These are phyloP conservation scores for Cladophialophora psammophila DNA, from an alignment of 2,329 filamentous ascomycete species.

Conservation along the genomic window DNA sequence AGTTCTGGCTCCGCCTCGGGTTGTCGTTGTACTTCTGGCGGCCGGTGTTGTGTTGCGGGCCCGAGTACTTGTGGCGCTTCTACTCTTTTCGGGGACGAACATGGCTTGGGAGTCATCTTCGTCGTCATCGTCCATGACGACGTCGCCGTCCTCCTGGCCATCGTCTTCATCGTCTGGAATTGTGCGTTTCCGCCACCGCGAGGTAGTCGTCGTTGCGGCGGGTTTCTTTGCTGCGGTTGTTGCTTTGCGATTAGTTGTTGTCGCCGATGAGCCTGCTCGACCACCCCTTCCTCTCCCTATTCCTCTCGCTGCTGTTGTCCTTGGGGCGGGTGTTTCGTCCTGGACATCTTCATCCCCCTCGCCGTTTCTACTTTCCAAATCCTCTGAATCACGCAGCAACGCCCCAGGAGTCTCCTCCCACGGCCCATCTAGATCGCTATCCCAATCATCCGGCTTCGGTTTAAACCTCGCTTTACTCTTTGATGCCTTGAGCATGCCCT, in stretches of 20 bases:
- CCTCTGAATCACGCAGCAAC: conserved; percentile 60
- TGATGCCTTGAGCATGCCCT: conserved; percentile 65
- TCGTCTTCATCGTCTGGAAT: conserved; percentile 46
- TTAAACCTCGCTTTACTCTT: conserved; percentile 67
- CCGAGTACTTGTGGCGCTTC: conserved; percentile 25
- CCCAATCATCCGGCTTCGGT: conserved; percentile 81
- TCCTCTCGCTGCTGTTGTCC: conserved; percentile 56
- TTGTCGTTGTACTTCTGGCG: conserved; percentile 8
- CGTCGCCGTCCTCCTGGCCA: conserved; percentile 47
- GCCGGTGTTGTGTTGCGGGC: conserved; percentile 11
- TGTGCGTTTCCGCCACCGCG: conserved; percentile 43
- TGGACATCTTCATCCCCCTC: conserved; percentile 56
- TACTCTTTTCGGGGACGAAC: conserved; percentile 38
- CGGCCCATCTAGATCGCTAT: conserved; percentile 84
- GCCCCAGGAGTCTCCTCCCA: conserved; percentile 84
- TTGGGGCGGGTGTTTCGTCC: conserved; percentile 52
- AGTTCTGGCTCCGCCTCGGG: conserved; percentile 8
- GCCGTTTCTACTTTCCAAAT: conserved; percentile 41
- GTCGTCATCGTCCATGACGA: conserved; percentile 52
- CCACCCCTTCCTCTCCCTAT: conserved; percentile 55
- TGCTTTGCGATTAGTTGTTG: conserved; percentile 48
- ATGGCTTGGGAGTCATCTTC: conserved; percentile 43
- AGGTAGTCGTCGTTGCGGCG: conserved; percentile 39
- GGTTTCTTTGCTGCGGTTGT: conserved; percentile 44
- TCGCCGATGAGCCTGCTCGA: conserved; percentile 49